A percentile compares a stretch with the other conserved stretches of the same genome.
Evolutionary conservation across 371 early-diverging fungal genomes (phyloP).

Genomic region (Entomophthora muscae): DNA sequence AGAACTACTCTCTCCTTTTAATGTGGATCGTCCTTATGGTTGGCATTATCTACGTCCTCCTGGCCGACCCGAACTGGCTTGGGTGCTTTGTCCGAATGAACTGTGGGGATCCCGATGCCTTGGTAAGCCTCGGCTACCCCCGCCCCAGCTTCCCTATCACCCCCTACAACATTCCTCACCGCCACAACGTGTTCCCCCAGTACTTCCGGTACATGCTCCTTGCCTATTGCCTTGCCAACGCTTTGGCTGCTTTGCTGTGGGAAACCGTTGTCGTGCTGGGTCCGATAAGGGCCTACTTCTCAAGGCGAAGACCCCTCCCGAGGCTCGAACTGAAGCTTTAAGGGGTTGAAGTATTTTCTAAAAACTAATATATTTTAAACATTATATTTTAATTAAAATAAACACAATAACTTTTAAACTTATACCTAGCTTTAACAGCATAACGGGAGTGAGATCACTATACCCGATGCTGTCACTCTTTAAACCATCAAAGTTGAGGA

Average conservation of each 20-base stretch:
- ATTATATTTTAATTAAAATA: too few species aligned
- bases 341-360: too few species aligned
- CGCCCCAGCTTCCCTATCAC: conserved; percentile 23
- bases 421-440: too few species aligned
- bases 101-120: conserved; percentile 35
- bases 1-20: conserved; percentile 32
- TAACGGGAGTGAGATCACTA: too few species aligned
- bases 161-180: conserved; percentile 32
- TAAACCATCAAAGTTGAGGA: too few species aligned
- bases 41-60: conserved; percentile 27
- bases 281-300: conserved; percentile 12
- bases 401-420: too few species aligned
- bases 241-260: conserved; percentile 13
- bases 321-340: conserved; percentile 4
- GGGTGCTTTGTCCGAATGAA: conserved; percentile 50
- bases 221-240: conserved; percentile 20
- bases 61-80: conserved; percentile 49
- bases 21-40: conserved; percentile 31
- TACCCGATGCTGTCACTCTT: too few species aligned
- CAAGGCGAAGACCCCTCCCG: not conserved
- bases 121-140: conserved; percentile 23
- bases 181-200: conserved; percentile 48
- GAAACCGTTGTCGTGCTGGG: conserved; percentile 21
- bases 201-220: conserved; percentile 35
- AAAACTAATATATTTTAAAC: too few species aligned